Base-by-base conservation (phyloP, 23 red algal genomes). In the Gracilaria gracilis region DNA sequence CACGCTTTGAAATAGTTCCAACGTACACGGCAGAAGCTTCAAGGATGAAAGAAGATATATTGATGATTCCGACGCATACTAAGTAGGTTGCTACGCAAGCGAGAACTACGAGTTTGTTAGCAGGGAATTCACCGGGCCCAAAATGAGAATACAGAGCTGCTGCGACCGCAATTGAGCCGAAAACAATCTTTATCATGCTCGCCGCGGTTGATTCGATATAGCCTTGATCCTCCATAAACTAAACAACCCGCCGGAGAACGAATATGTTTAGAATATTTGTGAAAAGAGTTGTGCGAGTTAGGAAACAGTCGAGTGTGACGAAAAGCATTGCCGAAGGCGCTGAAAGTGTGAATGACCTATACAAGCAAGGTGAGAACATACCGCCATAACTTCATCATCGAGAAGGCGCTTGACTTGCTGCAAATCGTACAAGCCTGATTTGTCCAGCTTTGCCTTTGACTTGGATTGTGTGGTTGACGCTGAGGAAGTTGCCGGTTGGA, bases 141-240 rank as follows among this genome's bases (percentile, higher is more conserved):
- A 90, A 90, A 61, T 90, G 87, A 57, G 87, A 90, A 27, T 80
- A 90, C 21, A 90, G 31, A 79, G 87, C 87, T 11, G 87, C 87
- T 4, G 62, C 61, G 15, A 79, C 74, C n/a, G 87, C 87, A 67
- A 77, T 35, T 4, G 87, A 67, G 33, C 87, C 87, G 21, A 44
- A 44, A 40, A 90, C 57, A 39, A 90, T 81, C 75, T 90, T 90
- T 54, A 90, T 53, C 50, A 80, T 90, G 71, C 71, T 80, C 23
- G 77, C 87, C 4, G 61, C 19, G 12, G 55, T 67, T 33, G 87
- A 71, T 75, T 90, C 87, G 20, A 77, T 44, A 57, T 90, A 90
- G 3, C 87, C 87, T 59, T 90, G 47, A 44, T 64, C 87, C 29
- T 90, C 87, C 87, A 90, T 90, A 61, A 79, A 90, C 87, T 90